phyloP scores from a whole-genome alignment of 352 stramenopile genomes.

The Phytophthora aleatoria region DNA sequence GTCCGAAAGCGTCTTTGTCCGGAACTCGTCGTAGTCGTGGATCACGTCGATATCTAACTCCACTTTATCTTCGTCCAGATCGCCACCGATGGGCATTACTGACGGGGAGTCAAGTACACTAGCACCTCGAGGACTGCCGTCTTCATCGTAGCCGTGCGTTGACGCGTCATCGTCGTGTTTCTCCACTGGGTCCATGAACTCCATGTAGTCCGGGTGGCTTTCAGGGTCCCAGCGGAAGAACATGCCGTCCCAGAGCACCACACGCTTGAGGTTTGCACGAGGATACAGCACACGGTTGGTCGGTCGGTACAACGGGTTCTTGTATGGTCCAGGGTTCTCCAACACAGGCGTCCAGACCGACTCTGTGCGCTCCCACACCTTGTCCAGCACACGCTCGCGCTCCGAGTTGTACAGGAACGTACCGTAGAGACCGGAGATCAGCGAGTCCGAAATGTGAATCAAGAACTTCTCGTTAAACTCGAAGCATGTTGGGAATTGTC shows the following conservation, averaged over 20 bases:
- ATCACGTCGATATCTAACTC: constrained; percentile 84
- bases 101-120: constrained; percentile 44
- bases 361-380: constrained; percentile 87
- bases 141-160: constrained; percentile 36
- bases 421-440: constrained; percentile 80
- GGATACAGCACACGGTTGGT: constrained; percentile 86
- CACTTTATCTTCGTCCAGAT: constrained; percentile 71
- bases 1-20: constrained; percentile 69
- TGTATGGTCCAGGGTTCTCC: constrained; percentile 64
- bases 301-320: constrained; percentile 76
- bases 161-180: constrained; percentile 41
- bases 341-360: constrained; percentile 85
- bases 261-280: constrained; percentile 85
- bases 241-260: constrained; percentile 87
- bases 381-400: constrained; percentile 80
- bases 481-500: constrained; percentile 88
- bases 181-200: constrained; percentile 76
- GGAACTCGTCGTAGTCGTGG: constrained; percentile 81
- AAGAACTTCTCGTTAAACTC: constrained; percentile 91
- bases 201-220: constrained; percentile 87
- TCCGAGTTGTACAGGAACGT: constrained; percentile 90
- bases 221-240: constrained; percentile 89
- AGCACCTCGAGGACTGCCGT: constrained; percentile 28
- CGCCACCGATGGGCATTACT: constrained; percentile 46
- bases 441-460: constrained; percentile 75